These are phyloP conservation scores for Lactarius vividus DNA, from an alignment of 768 basidiomycete species.

Conservation along the genomic window DNA sequence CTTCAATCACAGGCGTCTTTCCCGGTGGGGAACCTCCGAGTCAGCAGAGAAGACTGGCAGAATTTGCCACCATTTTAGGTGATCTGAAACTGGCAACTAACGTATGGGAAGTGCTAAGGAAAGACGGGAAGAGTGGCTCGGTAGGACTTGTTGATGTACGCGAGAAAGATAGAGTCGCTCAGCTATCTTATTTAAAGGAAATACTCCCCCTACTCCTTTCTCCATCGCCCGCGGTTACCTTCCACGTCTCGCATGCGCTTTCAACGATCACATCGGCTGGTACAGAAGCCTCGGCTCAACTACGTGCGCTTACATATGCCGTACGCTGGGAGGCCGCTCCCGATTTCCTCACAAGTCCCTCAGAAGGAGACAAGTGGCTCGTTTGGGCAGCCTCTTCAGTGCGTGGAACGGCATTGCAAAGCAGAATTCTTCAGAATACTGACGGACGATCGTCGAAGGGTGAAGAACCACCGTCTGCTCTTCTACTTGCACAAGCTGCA, in stretches of 20 bases:
- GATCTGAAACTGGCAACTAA: slow-evolving; percentile 81
- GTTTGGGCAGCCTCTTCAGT: slow-evolving; percentile 84
- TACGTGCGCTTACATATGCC: slow-evolving; percentile 65
- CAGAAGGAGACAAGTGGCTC: slow-evolving; percentile 84
- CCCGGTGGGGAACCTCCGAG: slow-evolving; percentile 40
- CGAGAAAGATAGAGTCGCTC: slow-evolving; percentile 13
- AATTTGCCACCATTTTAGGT: slow-evolving; percentile 90
- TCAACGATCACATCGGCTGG: slow-evolving; percentile 43
- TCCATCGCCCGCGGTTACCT: slow-evolving; percentile 57
- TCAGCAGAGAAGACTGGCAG: slow-evolving; percentile 85
- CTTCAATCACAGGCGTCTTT: slow-evolving; percentile 31
- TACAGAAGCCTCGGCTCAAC: slow-evolving; percentile 55
- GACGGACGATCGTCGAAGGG: slow-evolving; percentile 46
- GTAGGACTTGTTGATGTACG: slow-evolving; percentile 44
- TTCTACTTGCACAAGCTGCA: slow-evolving; percentile 81
- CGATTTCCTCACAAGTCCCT: slow-evolving; percentile 54
- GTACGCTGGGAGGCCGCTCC: slow-evolving; percentile 68
- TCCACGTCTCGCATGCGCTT: slow-evolving; percentile 63
- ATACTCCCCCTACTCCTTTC: slow-evolving; percentile 72
- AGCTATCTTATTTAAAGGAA: slow-evolving; percentile 50
- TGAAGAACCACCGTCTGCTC: slow-evolving; percentile 77
- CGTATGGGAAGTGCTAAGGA: slow-evolving; percentile 85
- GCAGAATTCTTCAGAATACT: slow-evolving; percentile 1
- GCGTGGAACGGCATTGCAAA: slow-evolving; percentile 34
- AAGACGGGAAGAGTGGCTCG: slow-evolving; percentile 85